Evolutionary conservation across 257 asterid genomes (phyloP), one percentile per base, ranked within the genome.

Genomic region (Nicotiana tomentosiformis): DNA sequence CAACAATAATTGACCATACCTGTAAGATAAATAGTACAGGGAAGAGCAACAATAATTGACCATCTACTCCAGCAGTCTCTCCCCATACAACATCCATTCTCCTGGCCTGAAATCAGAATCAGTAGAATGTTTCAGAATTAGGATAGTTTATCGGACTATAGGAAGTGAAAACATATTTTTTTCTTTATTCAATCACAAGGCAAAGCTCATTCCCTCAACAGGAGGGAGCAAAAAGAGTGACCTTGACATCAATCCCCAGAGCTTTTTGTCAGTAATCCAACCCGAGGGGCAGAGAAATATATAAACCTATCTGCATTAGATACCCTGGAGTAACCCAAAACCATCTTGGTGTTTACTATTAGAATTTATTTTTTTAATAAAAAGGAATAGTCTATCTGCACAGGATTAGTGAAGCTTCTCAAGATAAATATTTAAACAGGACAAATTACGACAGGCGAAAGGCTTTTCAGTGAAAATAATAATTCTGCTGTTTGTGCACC

Each of bases 71-170:
- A 82, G 98, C 95, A 46, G 99, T 94, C 87, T 95, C 99, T 82
- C 99, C 99, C 97, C 98, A 94, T 62, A 95, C 99, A 82, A 95
- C 98, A 84, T 95, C 99, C 98, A 95, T 95, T 88, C 99, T 91
- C 83, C 96, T 89, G 79, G 98, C 99, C 99, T 95, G 77, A 79
- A 92, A 66, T 78, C 60, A 82, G 80, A 80, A 67, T 33, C 56
- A 74, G 64, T 0, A 49, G 29, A 76, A 62, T 51, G 53, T 76
- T 49, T 37, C 62, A 49, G 65, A 51, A 29, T 76, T 76, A 51
- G 64, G 80, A 26, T 2, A 26, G 43, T 32, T 53, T 51, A 29
- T 29, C 9, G 80, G 29, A 29, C 10, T 16, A 76, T 15, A 51
- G 65, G 6, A 20, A 74, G 37, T 46, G 4, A 33, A 23, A 49